Evolutionary conservation across 257 asterid genomes (phyloP), one percentile per base, ranked within the genome.

Genomic region (Solanum phureja): DNA sequence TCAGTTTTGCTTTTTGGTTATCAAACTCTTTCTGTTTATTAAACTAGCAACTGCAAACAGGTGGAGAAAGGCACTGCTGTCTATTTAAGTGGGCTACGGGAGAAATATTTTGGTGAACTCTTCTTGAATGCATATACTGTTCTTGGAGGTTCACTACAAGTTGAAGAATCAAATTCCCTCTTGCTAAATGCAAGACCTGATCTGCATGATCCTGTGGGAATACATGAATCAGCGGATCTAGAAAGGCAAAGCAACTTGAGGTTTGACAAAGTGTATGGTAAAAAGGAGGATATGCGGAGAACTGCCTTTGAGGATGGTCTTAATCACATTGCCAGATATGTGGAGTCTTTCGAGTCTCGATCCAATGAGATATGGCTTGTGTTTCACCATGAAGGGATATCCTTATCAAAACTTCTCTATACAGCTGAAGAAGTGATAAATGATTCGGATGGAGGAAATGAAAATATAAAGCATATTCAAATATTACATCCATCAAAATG

Each of bases 321-420:
- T 89, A 91, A 92, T 90, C 98, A 97, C 90, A 96, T 97, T 90
- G 99, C 98, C 4, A 94, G 99, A 95, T 97, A 94, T 88, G 92
- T 97, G 62, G 99, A 97, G 91, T 97, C 98, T 35, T 97, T 97
- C 77, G 99, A 97, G 92, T 95, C 99, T 83, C 94, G 89, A 86
- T 93, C 98, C 56, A 95, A 94, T 92, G 98, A 97, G 88, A 97
- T 97, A 88, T 97, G 99, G 99, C 99, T 95, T 82, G 98, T 97
- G 56, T 97, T 95, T 91, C 97, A 62, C 66, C 98, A 97, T 92
- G 99, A 97, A 94, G 99, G 99, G 38, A 85, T 91, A 68, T 97
- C 99, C 91, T 89, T 97, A 91, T 95, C 99, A 85, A 97, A 97
- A 90, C 91, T 95, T 90, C 94, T 97, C 35, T 95, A 97, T 84